Conservation (phyloP, 2,329 filamentous ascomycete species). For the Cryphonectria carpinicola region DNA sequence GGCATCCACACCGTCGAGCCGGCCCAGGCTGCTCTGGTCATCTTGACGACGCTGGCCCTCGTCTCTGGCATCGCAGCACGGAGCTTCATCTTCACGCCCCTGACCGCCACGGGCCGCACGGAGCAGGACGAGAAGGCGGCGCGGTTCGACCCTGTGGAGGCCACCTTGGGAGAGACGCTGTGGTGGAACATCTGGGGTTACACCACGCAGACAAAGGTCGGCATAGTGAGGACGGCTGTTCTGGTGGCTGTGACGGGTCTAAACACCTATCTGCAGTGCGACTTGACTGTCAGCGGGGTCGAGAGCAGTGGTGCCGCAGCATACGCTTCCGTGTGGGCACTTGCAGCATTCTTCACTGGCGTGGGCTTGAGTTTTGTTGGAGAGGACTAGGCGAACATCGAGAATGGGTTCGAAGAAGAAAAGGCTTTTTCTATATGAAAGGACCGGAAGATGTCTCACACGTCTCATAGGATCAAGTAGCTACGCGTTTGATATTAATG, state of each 20-base stretch:
- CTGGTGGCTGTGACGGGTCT: slow-evolving; percentile 60
- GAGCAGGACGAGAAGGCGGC: slow-evolving; percentile 52
- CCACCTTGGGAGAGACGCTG: slow-evolving; percentile 71
- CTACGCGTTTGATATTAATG: neutral
- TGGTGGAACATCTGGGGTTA: slow-evolving; percentile 75
- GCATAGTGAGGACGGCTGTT: slow-evolving; percentile 66
- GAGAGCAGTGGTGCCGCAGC: slow-evolving; percentile 70
- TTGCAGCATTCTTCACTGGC: slow-evolving; percentile 64
- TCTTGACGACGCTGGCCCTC: slow-evolving; percentile 48
- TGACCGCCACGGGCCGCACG: slow-evolving; percentile 57
- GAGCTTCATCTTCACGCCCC: slow-evolving; percentile 77
- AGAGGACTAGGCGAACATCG: slow-evolving; percentile 44
- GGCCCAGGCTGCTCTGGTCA: slow-evolving; percentile 64
- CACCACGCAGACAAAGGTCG: slow-evolving; percentile 62
- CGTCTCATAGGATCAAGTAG: slow-evolving; percentile 8
- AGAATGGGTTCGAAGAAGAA: neutral
- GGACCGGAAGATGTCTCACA: slow-evolving; percentile 17
- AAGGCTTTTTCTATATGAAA: neutral
- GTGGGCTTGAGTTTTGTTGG: slow-evolving; percentile 56
- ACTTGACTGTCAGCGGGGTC: slow-evolving; percentile 69
- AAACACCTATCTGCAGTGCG: slow-evolving; percentile 67
- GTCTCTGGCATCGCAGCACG: slow-evolving; percentile 71
- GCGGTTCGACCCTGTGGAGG: slow-evolving; percentile 66
- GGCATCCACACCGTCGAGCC: slow-evolving; percentile 69
- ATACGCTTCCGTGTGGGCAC: slow-evolving; percentile 78